These are phyloP conservation scores for Pyrrhoderma lamaoense DNA, from an alignment of 1,284 basidiomycete genomes.

Conservation along the genomic window DNA sequence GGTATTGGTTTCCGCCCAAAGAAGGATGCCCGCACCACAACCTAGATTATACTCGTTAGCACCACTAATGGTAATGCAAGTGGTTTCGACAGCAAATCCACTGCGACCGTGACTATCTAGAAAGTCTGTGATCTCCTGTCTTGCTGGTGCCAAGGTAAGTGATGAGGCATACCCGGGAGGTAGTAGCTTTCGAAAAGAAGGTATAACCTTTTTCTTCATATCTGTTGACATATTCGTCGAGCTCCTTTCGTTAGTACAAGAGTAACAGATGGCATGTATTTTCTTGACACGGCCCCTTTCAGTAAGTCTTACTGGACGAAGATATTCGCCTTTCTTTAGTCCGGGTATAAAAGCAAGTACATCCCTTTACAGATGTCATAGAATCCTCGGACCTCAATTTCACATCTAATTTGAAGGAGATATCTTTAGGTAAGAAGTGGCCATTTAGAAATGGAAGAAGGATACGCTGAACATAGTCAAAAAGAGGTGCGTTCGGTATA, in stretches of 20 bases:
- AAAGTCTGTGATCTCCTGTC: no score
- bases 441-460: constrained; percentile 56
- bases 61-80: constrained; percentile 36
- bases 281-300: constrained; percentile 21
- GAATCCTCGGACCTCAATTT: constrained; percentile 52
- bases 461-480: constrained; percentile 58
- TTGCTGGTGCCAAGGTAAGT: no score
- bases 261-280: not conserved
- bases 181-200: no score
- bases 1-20: constrained; percentile 62
- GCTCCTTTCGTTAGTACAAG: no score
- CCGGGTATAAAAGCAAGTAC: constrained; percentile 40
- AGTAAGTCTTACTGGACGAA: constrained; percentile 42
- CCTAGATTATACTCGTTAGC: constrained; percentile 29
- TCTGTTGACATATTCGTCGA: not conserved
- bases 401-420: constrained; percentile 28
- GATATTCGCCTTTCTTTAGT: constrained; percentile 26
- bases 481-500: constrained; percentile 56
- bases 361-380: constrained; percentile 63
- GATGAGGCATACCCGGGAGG: no score
- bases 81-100: not conserved
- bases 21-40: constrained; percentile 57
- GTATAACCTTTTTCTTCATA: no score
- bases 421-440: constrained; percentile 41
- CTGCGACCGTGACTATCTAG: no score